Evolutionary conservation across 108 stramenopile genomes (phyloP), one percentile per base, ranked within the genome.

Genomic region (Skeletonema menzelii): DNA sequence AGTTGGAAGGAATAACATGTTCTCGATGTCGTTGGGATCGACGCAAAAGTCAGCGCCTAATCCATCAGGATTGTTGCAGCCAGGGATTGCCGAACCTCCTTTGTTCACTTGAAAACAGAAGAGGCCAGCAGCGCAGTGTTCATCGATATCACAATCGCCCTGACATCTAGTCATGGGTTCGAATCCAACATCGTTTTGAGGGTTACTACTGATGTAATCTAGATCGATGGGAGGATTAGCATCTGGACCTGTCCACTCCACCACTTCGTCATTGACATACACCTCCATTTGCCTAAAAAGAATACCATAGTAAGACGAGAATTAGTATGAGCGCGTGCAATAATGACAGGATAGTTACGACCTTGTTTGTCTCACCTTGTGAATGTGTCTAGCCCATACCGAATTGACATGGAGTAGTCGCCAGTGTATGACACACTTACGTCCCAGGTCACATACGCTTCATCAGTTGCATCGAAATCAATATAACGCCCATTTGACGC

Each of bases 61-160:
- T 24, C 8, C 20, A 8, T 40, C 65, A 32, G 31, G 31, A 32
- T 32, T 32, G 13, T 56, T 28, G 66, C 77, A 78, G 13, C 73
- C 73, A 11, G 75, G 70, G n/a, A 76, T 27, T 8, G 20, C 59
- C 22, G 71, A 62, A 26, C 56, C 24, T n/a, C 58, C 44, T 53
- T 53, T 53, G 55, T 57, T 42, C 4, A 35, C 63, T 49, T 71
- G 69, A 38, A 34, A 49, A 42, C 70, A 72, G 49, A 76, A 49
- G 44, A 72, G 53, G 17, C 77, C 77, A 24, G 66, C 27, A 14
- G 28, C 65, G 31, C 82, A 82, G 30, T 82, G 66, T 13, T 27
- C 34, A 38, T 78, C 60, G 10, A 13, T 68, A 27, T 82, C 70
- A 49, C 80, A 82, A 44, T 77, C 70, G 15, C 80, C 75, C 11